Evolutionary conservation across 768 basidiomycete genomes (phyloP).

Genomic region (Astraeus odoratus): DNA sequence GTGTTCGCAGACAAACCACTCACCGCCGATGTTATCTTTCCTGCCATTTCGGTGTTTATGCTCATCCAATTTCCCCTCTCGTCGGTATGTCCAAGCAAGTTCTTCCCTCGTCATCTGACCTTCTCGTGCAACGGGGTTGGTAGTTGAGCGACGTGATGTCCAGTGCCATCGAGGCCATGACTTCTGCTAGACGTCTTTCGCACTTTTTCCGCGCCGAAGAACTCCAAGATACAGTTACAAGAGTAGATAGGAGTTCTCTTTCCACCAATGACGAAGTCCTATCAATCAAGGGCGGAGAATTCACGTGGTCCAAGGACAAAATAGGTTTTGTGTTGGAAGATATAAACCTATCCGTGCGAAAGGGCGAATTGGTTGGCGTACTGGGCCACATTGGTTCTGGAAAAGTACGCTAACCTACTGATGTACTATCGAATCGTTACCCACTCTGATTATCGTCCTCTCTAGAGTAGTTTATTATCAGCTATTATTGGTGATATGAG

Average conservation of each 20-base stretch:
- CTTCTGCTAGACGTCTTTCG: constrained; percentile 74
- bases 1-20: constrained; percentile 55
- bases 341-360: constrained; percentile 66
- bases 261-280: constrained; percentile 65
- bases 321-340: constrained; percentile 63
- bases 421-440: too few relatives aligned
- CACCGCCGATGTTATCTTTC: constrained; percentile 91
- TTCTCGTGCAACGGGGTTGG: constrained; percentile 1
- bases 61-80: constrained; percentile 80
- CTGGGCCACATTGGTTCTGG: constrained; percentile 89
- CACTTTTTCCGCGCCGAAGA: constrained; percentile 74
- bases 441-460: too few relatives aligned
- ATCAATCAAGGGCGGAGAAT: constrained; percentile 69
- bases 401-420: constrained; percentile 44
- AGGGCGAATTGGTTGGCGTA: constrained; percentile 80
- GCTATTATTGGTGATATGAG: constrained; percentile 88
- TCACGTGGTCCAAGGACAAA: constrained; percentile 62
- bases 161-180: constrained; percentile 79
- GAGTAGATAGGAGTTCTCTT: constrained; percentile 36
- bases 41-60: constrained; percentile 89
- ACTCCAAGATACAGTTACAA: constrained; percentile 67
- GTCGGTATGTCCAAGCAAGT: constrained; percentile 43
- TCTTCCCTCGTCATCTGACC: neutral
- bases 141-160: constrained; percentile 71
- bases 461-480: constrained; percentile 63